Evolutionary conservation across 2,329 filamentous ascomycete genomes (phyloP).

Genomic region (Alternaria longipes): DNA sequence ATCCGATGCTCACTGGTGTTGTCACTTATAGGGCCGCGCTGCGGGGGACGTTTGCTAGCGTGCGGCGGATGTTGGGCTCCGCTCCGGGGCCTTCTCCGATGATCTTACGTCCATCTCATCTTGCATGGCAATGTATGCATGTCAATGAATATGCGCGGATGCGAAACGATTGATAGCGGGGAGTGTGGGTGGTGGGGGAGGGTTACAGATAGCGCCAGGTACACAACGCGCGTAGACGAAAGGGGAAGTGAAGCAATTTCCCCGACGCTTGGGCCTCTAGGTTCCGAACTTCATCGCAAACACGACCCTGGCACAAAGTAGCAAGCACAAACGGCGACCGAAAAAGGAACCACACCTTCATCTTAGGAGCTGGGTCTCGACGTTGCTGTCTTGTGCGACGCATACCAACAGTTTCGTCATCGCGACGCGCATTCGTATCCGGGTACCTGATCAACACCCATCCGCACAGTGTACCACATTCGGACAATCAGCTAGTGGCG

Average conservation of each 20-base stretch:
- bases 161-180: constrained; percentile 6
- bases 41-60: constrained; percentile 3
- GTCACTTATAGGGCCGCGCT: not conserved
- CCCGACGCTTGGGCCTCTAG: constrained; percentile 17
- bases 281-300: not conserved
- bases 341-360: not conserved
- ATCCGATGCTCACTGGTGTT: not conserved
- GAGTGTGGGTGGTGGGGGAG: constrained; percentile 11
- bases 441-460: not conserved
- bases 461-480: constrained; percentile 4
- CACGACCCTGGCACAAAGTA: not conserved
- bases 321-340: not conserved
- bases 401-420: not conserved
- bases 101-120: not conserved
- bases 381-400: not conserved
- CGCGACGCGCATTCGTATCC: not conserved
- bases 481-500: constrained; percentile 1
- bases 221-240: constrained; percentile 16
- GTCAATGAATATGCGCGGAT: constrained; percentile 4
- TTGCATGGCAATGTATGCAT: not conserved
- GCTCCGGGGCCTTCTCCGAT: not conserved
- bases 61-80: not conserved
- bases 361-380: not conserved
- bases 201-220: constrained; percentile 9
- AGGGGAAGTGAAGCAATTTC: constrained; percentile 19